Base-by-base conservation (phyloP, 2,329 filamentous ascomycete species). In the Fusarium udum region DNA sequence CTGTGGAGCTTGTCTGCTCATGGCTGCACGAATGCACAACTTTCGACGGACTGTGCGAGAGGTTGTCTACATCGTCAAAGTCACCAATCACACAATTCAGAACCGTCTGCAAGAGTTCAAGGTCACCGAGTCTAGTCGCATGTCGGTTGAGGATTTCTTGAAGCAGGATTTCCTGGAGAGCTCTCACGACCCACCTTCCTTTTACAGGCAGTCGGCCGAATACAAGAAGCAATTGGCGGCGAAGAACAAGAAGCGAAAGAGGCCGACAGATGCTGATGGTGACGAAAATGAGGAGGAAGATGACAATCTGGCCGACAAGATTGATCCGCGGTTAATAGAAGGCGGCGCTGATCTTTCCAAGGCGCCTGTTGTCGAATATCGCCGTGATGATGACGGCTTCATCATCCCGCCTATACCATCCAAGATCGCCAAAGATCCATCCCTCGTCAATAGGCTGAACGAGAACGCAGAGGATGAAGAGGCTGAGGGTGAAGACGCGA, bases 1-100 rank as follows among this genome's bases (percentile, higher is more conserved):
- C 61, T 98, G 95, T 81, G 96, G 96, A 70, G 96, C 96, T 18
- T 97, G 95, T 75, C 88, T 99, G 53, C 93, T 99, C 69, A 92
- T 99, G 81, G 96, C 96, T 12, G 95, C 96, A 14, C 93, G 96
- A 59, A 98, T 98, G 92, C 97, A 98, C 87, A 98, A 98, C 82
- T 99, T 97, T 80, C 92, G 95, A 49, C 92, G 96, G 24, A 97
- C 95, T 0, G 91, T 97, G 18, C 90, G 95, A 36, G 96, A 99
- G 82, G 93, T 99, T 14, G 95, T 98, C n/a, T 98, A 97, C 80
- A 93, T 98, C 42, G 95, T 98, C 80, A 98, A 98, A 80, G 95
- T 98, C 57, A 97, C 95, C 46, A 97, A 97, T 74, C 89, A 94
- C 69, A 99, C 96, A 13, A 94, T 99, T 68, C 93, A 95, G 78